A percentile compares a stretch with the other conserved stretches of the same genome.
phyloP scores from a whole-genome alignment of 768 basidiomycete genomes.

The Boletus rubroflammeus region DNA sequence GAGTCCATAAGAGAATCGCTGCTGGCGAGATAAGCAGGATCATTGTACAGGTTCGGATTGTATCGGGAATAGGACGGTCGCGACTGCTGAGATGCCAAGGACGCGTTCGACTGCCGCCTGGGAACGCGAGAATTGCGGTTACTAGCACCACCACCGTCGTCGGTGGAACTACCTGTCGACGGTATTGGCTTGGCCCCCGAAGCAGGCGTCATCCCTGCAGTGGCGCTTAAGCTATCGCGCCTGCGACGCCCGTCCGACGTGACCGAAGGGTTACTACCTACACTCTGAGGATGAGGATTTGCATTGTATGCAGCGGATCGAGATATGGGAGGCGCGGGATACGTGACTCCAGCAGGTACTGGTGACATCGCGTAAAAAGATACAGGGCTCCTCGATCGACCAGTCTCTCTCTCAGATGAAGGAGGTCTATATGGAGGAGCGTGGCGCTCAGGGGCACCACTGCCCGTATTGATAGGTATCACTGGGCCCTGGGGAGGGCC shows the following conservation, averaged over 20 bases:
- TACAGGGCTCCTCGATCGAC: slow-evolving; percentile 20
- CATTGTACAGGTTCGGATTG: slow-evolving; percentile 26
- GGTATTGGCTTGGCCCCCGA: slow-evolving; percentile 11
- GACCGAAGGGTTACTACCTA: slow-evolving; percentile 15
- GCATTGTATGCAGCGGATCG: slow-evolving; percentile 19
- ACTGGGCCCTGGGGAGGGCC: slow-evolving; percentile 19
- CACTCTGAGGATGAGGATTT: background rate
- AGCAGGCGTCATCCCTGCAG: slow-evolving; percentile 27
- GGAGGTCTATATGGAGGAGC: slow-evolving; percentile 7
- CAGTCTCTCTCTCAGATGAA: slow-evolving; percentile 20
- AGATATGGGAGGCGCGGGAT: slow-evolving; percentile 28
- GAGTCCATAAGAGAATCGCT: slow-evolving; percentile 27
- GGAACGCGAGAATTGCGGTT: slow-evolving; percentile 7
- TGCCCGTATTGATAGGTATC: slow-evolving; percentile 15
- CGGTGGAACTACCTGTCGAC: slow-evolving; percentile 7
- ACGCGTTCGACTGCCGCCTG: slow-evolving; percentile 26
- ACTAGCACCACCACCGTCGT: slow-evolving; percentile 1
- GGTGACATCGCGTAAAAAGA: slow-evolving; percentile 27
- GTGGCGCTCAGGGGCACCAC: slow-evolving; percentile 12
- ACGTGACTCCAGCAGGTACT: slow-evolving; percentile 23
- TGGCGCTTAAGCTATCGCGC: slow-evolving; percentile 19
- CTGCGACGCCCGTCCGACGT: slow-evolving; percentile 27
- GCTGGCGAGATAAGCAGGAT: slow-evolving; percentile 24
- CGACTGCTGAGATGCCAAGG: slow-evolving; percentile 17
- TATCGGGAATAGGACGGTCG: slow-evolving; percentile 17